These are phyloP conservation scores for Fusarium phyllophilum DNA, from an alignment of 2,329 filamentous ascomycete genomes.

Conservation along the genomic window DNA sequence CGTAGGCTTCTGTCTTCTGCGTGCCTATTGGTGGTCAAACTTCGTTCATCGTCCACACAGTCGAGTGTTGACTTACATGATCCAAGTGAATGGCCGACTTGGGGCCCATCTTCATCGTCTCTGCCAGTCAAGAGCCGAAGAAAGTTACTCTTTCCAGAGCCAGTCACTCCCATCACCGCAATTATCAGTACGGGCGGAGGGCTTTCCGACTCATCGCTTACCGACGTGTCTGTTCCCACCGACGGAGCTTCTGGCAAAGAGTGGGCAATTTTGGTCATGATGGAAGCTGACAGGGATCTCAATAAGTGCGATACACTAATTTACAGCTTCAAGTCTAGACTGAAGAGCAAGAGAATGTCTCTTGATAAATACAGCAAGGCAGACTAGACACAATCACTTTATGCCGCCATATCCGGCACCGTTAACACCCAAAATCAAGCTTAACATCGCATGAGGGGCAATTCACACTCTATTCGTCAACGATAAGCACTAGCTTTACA, in stretches of 20 bases:
- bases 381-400: neutral
- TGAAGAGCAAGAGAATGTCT: neutral
- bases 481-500: neutral
- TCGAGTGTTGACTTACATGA: neutral
- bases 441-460: neutral
- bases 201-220: neutral
- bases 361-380: neutral
- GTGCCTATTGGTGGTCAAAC: neutral
- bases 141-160: neutral
- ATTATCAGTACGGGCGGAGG: neutral
- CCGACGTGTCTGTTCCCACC: neutral
- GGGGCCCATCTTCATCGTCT: neutral
- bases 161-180: neutral
- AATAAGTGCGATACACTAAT: neutral
- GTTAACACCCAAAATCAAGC: neutral
- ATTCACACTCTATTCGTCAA: neutral
- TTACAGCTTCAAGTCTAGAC: neutral
- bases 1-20: neutral
- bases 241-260: neutral
- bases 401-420: neutral
- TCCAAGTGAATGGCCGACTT: neutral
- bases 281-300: neutral
- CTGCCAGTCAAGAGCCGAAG: neutral
- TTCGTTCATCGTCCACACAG: rapidly evolving
- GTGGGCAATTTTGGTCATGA: neutral